phyloP scores from a whole-genome alignment of 805 yeast species.

The Peterozyma toletana region DNA sequence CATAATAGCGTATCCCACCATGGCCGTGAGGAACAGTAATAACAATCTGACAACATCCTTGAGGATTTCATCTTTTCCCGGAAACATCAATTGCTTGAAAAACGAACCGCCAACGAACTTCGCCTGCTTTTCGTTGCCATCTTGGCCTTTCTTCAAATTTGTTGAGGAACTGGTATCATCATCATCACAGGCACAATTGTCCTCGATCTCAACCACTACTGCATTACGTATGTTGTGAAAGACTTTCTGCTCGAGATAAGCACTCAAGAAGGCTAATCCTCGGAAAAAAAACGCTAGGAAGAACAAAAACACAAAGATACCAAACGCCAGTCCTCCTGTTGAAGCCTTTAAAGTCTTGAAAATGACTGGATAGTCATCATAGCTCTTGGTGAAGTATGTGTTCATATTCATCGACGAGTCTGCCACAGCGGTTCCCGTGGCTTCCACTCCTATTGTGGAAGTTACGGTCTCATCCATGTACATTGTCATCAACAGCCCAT shows the following conservation, averaged over 20 bases:
- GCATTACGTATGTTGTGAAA: slow-evolving; percentile 35
- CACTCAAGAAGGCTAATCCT: slow-evolving; percentile 49
- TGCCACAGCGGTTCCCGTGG: slow-evolving; percentile 4
- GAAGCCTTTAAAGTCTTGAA: slow-evolving; percentile 48
- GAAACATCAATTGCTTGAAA: slow-evolving; percentile 21
- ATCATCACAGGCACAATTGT: slow-evolving; percentile 23
- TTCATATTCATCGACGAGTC: slow-evolving; percentile 35
- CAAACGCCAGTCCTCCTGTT: slow-evolving; percentile 58
- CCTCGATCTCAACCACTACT: slow-evolving; percentile 18
- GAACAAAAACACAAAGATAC: slow-evolving; percentile 59
- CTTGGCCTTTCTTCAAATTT: neutral
- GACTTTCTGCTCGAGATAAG: slow-evolving; percentile 62
- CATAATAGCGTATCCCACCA: slow-evolving; percentile 70
- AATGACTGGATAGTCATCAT: slow-evolving; percentile 51
- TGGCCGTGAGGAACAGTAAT: slow-evolving; percentile 52
- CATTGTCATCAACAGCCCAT: slow-evolving; percentile 4
- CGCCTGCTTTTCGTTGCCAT: neutral
- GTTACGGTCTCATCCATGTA: slow-evolving; percentile 5
- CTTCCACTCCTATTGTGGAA: neutral
- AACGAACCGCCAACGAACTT: slow-evolving; percentile 3
- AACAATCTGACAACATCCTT: slow-evolving; percentile 52
- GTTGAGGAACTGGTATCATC: slow-evolving; percentile 9
- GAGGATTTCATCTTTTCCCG: slow-evolving; percentile 25
- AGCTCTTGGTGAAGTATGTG: slow-evolving; percentile 45
- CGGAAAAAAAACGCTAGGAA: slow-evolving; percentile 52